These are phyloP conservation scores for Pichia cephalocereana DNA, from an alignment of 805 yeast species.

Conservation along the genomic window DNA sequence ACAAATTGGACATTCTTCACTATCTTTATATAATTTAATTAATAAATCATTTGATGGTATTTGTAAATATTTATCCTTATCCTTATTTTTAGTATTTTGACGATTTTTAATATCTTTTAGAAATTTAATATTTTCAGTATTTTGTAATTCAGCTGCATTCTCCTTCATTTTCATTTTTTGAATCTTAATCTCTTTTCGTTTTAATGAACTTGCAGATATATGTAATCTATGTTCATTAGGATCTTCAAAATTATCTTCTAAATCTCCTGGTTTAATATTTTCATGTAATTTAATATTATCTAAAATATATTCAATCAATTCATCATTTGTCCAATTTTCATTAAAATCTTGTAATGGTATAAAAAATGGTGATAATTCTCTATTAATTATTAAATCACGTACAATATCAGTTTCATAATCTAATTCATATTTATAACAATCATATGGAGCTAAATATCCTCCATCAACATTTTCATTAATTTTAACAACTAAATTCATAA, in stretches of 20 bases:
- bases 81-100: constrained; percentile 18
- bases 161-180: constrained; percentile 32
- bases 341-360: constrained; percentile 81
- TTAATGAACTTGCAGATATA: constrained; percentile 35
- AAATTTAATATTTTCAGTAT: constrained; percentile 26
- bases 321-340: constrained; percentile 60
- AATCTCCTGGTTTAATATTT: constrained; percentile 35
- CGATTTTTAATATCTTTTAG: constrained; percentile 22
- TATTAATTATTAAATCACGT: constrained; percentile 53
- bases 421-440: constrained; percentile 68
- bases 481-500: constrained; percentile 47
- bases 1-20: constrained; percentile 90
- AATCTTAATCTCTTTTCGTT: constrained; percentile 41
- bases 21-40: constrained; percentile 52
- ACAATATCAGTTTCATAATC: constrained; percentile 72
- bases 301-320: constrained; percentile 44
- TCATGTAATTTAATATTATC: constrained; percentile 47
- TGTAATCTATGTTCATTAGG: constrained; percentile 51
- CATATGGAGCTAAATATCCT: constrained; percentile 86
- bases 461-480: constrained; percentile 80
- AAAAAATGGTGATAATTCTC: constrained; percentile 82
- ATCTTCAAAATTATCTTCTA: constrained; percentile 49
- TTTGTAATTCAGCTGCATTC: constrained; percentile 30
- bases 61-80: constrained; percentile 21
- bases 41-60: constrained; percentile 38